Evolutionary conservation across 2,329 filamentous ascomycete species (phyloP).

Genomic region (Ceratocystis alfenasii): DNA sequence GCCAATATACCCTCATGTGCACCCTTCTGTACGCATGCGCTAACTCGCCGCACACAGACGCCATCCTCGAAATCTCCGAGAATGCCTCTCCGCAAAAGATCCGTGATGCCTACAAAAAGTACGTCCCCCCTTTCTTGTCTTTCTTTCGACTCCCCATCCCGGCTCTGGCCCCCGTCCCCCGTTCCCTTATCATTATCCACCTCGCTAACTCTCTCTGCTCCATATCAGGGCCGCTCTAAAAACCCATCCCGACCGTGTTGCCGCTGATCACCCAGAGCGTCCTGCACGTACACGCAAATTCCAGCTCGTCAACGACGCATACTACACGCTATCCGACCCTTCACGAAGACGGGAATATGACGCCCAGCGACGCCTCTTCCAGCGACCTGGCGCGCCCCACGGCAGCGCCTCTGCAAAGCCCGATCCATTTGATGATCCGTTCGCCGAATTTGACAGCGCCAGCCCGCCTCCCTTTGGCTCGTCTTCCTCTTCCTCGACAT

Average conservation of each 20-base stretch:
- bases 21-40: not conserved
- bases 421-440: slow-evolving; percentile 32
- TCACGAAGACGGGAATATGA: slow-evolving; percentile 75
- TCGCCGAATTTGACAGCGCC: slow-evolving; percentile 34
- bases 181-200: not conserved
- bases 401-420: slow-evolving; percentile 14
- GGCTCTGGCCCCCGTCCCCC: not conserved
- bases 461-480: slow-evolving; percentile 1
- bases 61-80: slow-evolving; percentile 58
- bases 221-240: slow-evolving; percentile 64
- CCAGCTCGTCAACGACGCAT: slow-evolving; percentile 85
- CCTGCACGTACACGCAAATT: slow-evolving; percentile 71
- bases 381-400: slow-evolving; percentile 23
- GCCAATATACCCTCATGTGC: not conserved
- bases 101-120: slow-evolving; percentile 90
- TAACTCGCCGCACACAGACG: slow-evolving; percentile 41
- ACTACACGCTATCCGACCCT: slow-evolving; percentile 78
- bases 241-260: slow-evolving; percentile 84
- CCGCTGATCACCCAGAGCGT: slow-evolving; percentile 72
- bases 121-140: slow-evolving; percentile 20
- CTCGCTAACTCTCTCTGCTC: not conserved
- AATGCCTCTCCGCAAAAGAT: slow-evolving; percentile 72
- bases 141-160: not conserved
- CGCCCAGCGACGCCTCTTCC: slow-evolving; percentile 39
- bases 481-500: slow-evolving; percentile 32